Evolutionary conservation across 345 rosid species (phyloP).

Genomic region (Syzygium jambos): DNA sequence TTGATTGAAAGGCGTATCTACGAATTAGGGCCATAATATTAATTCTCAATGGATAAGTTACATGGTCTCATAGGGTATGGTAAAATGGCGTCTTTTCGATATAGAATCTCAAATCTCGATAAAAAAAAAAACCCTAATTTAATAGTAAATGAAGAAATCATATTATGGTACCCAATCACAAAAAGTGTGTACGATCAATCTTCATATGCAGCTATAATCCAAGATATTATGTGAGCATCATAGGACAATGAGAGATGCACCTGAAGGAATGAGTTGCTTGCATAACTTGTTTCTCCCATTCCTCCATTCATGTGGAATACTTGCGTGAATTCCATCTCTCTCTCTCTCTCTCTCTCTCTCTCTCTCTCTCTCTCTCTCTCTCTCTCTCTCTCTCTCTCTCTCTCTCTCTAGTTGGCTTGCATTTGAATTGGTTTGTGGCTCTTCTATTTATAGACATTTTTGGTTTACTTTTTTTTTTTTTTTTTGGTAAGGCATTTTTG

Average conservation of each 20-base stretch:
- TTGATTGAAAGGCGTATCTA: too few relatives aligned
- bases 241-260: background rate
- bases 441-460: too few relatives aligned
- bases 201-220: background rate
- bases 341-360: too few relatives aligned
- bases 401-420: background rate
- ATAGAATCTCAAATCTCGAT: background rate
- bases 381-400: background rate
- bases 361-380: background rate
- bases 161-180: background rate
- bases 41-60: background rate
- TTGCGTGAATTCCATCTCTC: too few relatives aligned
- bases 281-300: constrained; percentile 25
- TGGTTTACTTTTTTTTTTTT: too few relatives aligned
- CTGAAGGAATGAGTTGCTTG: constrained; percentile 30
- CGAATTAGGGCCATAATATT: background rate
- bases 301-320: constrained; percentile 43
- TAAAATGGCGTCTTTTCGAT: background rate
- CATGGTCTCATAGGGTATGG: background rate
- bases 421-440: too few relatives aligned
- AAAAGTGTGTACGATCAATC: background rate
- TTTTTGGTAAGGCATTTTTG: too few relatives aligned
- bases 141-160: background rate
- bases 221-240: background rate
- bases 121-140: background rate